phyloP scores from a whole-genome alignment of 345 rosid genomes.

The Eucalyptus coolabah region DNA sequence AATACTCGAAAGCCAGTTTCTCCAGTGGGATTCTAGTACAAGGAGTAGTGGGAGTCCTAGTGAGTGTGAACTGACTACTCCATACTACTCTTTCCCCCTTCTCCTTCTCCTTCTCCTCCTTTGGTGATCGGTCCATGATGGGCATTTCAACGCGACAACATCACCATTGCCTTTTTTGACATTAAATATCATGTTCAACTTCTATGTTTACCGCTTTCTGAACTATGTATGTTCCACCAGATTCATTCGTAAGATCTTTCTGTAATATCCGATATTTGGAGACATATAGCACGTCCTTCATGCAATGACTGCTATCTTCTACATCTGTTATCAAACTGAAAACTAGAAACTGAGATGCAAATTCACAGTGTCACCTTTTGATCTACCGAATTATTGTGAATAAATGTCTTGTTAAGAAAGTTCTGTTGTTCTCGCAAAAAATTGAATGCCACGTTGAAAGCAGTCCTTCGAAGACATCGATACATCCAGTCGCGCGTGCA shows the following conservation, averaged over 20 bases:
- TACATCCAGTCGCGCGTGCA: no score
- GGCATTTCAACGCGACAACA: neutral
- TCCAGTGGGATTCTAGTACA: neutral
- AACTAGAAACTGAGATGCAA: neutral
- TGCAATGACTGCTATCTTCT: neutral
- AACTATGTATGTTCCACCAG: neutral
- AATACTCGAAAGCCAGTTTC: neutral
- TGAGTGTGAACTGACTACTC: neutral
- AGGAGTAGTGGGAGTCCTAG: neutral
- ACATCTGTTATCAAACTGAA: neutral
- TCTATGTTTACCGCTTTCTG: neutral
- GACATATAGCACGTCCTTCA: neutral
- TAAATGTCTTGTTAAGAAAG: neutral
- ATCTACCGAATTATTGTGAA: neutral
- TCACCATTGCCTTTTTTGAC: neutral
- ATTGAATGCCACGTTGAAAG: neutral
- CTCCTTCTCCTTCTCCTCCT: neutral
- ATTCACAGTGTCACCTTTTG: neutral
- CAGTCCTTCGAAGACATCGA: neutral
- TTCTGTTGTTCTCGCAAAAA: no score
- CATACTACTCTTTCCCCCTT: neutral
- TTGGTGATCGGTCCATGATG: neutral
- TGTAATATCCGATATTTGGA: neutral
- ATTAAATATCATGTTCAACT: neutral
- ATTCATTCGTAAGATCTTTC: neutral